Base-by-base conservation (phyloP, 768 basidiomycete species). In the Panellus pusillus region DNA sequence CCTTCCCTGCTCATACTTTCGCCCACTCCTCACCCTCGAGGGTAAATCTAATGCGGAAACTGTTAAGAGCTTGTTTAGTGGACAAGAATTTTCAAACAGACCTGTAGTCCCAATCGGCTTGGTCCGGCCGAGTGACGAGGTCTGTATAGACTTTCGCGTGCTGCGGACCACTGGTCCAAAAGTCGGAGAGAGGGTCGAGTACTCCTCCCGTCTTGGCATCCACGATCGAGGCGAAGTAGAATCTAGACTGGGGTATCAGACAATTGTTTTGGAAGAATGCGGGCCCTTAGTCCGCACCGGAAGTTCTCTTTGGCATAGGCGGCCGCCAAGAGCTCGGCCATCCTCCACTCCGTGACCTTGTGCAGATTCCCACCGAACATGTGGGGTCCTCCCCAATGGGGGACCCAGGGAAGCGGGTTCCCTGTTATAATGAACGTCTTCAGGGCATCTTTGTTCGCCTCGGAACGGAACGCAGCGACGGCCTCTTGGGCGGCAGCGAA, bases 351-450 rank as follows among this genome's bases (percentile, higher is more conserved):
- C 2, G 63, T 28, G n/a, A 54, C 48, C 41, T 72, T 70, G 40
- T 69, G 65, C 1, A 63, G 20, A 11, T 62, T 67, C 19, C 67
- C 44, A 2, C 61, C 60, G 32, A 58, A 55, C 19, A 17, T 38
- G 65, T 6, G 28, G 17, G 1, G 63, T 39, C 6, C 49, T 36
- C 1, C 24, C 24, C 54, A 47, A 37, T 44, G 52, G 4, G 59
- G 50, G 9, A 51, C 20, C 42, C 65, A 66, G 8, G 69, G 67
- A 12, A 70, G 61, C 9, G 66, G 32, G 42, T 69, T 70, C 11
- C 68, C 68, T 0, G 68, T 71, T 8, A 61, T 62, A 54, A 71
- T 69, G 64, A 71, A 71, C 0, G 64, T 62, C 49, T 69, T 70
- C 1, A 66, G 62, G 12, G 64, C 52, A 9, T 61, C 55, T 17